phyloP scores from a whole-genome alignment of 257 asterid genomes.

The Datura wrightii region DNA sequence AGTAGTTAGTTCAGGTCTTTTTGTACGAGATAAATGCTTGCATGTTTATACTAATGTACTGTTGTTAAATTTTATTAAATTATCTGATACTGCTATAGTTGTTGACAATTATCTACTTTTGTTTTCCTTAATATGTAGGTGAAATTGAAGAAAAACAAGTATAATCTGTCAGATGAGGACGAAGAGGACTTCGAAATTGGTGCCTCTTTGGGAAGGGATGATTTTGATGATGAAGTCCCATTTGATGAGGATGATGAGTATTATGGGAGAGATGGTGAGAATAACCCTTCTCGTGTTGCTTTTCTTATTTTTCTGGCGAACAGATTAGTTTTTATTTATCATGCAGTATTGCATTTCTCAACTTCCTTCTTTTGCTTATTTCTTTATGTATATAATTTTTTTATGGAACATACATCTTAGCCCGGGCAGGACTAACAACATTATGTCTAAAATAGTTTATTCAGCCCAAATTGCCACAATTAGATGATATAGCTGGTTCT shows the following conservation, averaged over 20 bases:
- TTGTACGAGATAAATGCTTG: background rate
- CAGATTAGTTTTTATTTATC: background rate
- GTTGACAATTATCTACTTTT: background rate
- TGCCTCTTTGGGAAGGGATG: constrained; percentile 65
- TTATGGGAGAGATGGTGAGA: constrained; percentile 38
- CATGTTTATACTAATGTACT: background rate
- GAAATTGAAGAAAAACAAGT: constrained; percentile 73
- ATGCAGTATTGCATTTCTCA: background rate
- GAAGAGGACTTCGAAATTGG: constrained; percentile 74
- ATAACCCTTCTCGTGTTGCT: constrained; percentile 46
- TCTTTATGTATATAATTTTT: background rate
- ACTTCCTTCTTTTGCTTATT: background rate
- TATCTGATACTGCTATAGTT: background rate
- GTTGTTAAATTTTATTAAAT: background rate
- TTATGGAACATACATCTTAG: background rate
- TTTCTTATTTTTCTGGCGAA: background rate
- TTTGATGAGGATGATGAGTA: constrained; percentile 69
- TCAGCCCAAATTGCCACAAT: background rate
- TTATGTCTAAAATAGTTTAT: background rate
- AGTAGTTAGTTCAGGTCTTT: background rate
- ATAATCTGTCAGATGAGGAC: constrained; percentile 88
- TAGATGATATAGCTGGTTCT: background rate
- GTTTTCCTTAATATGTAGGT: constrained; percentile 45
- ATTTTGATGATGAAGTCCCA: constrained; percentile 77
- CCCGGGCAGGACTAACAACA: background rate